Percentiles rank a stretch among this genome's conserved stretches.
Conservation (phyloP, 768 basidiomycete genomes). For the Boletus vermiculosoides region DNA sequence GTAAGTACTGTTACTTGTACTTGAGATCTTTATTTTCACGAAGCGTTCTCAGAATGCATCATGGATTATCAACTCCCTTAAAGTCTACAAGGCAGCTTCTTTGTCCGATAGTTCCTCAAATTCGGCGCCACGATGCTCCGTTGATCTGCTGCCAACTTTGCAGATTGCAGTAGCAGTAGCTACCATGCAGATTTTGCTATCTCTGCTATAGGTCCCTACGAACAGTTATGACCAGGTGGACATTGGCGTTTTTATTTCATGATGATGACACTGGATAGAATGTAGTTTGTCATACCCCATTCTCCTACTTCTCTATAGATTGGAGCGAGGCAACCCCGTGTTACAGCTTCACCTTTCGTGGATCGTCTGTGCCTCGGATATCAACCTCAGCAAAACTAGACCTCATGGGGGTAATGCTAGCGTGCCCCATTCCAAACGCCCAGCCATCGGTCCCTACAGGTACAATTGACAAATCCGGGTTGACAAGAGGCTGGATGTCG, state of each 20-base stretch:
- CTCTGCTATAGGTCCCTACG: conserved; percentile 14
- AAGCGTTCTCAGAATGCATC: conserved; percentile 58
- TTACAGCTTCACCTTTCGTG: conserved; percentile 31
- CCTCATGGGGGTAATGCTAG: conserved; percentile 75
- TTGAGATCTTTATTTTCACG: conserved; percentile 4
- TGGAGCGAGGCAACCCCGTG: conserved; percentile 41
- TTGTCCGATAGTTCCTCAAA: conserved; percentile 39
- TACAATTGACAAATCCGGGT: conserved; percentile 54
- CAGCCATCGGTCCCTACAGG: conserved; percentile 81
- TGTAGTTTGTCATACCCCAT: conserved; percentile 1
- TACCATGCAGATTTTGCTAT: conserved; percentile 16
- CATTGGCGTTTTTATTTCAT: conserved; percentile 10
- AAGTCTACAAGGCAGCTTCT: conserved; percentile 64
- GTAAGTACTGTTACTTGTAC: conserved; percentile 40
- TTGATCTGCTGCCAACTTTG: conserved; percentile 6
- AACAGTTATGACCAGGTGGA: neutral
- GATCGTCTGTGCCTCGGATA: neutral
- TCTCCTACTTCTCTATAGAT: neutral
- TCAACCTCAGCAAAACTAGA: conserved; percentile 66
- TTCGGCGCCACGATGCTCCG: conserved; percentile 2
- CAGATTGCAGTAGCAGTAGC: conserved; percentile 9
- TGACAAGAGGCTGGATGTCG: conserved; percentile 66
- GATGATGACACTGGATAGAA: conserved; percentile 9
- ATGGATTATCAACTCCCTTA: conserved; percentile 77
- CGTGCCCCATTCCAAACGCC: conserved; percentile 69